Evolutionary conservation across 78 protist genomes (phyloP), one percentile per base, ranked within the genome.

Genomic region (Tieghemostelium lacteum): DNA sequence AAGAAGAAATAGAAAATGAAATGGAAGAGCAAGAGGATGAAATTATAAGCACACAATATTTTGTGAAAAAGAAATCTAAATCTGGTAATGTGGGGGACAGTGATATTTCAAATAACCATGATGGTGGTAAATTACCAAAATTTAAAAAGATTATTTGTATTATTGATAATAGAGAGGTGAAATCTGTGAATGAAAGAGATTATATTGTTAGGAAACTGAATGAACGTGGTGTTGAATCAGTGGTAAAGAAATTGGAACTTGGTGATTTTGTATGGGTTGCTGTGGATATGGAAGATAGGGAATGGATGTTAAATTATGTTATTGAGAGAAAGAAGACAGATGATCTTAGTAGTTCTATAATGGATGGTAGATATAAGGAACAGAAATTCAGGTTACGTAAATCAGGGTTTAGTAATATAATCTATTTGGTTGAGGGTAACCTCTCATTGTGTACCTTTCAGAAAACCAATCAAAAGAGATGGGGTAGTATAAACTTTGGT

Each of bases 251-350:
- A 58, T 28, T 83, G 37, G 91, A 83, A 42, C 22, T 88, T 19
- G 93, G 93, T 28, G 93, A 88, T 55, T 73, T 88, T 71, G 24
- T 75, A 19, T 88, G 93, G 93, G 61, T 88, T 4, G 93, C 58
- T 16, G 54, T 71, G 14, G 76, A 40, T 66, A 19, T 20, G 0
- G 77, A 50, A 1, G 76, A 45, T 19, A 16, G 67, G 6, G 87
- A 75, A 36, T 77, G 64, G 74, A 26, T 65, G 33, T 54, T 88
- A 42, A 66, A 88, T 66, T 88, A 66, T 52, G 54, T 88, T 28
- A 36, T 88, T 12, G 93, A 88, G 14, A 88, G 93, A 55, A 88
- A 88, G 29, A 40, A 78, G 17, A 39, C 58, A 19, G 91, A 83
- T 60, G 93, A 88, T 52, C 64, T 88, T 4, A 71, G 85, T 37